Percentiles rank a stretch among this genome's conserved stretches.
Evolutionary conservation across 2,329 filamentous ascomycete genomes (phyloP).

Genomic region (Tolypocladium amazonense): DNA sequence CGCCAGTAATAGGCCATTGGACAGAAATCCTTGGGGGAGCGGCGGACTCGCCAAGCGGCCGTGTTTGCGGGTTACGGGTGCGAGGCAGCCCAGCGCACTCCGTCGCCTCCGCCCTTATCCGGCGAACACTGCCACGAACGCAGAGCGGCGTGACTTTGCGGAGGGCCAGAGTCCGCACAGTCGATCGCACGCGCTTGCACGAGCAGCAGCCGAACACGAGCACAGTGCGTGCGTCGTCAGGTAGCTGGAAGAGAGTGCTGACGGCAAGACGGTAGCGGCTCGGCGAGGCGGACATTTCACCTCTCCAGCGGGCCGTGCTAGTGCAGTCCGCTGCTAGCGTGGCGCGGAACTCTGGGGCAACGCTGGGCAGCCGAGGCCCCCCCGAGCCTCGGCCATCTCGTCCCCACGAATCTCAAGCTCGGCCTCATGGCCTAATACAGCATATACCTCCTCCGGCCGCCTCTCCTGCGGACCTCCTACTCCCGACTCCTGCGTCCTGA

Average conservation of each 20-base stretch:
- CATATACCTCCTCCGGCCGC: conserved; percentile 1
- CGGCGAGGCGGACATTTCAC: neutral
- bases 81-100: no score
- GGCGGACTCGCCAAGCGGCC: no score
- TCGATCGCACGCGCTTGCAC: no score
- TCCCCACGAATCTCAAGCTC: neutral
- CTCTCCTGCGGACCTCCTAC: neutral
- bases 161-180: neutral
- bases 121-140: neutral
- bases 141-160: neutral
- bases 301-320: neutral
- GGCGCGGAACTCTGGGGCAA: conserved; percentile 5
- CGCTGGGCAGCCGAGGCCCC: conserved; percentile 7
- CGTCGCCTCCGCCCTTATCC: neutral
- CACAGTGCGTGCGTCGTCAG: no score
- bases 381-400: conserved; percentile 6
- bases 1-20: neutral
- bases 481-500: neutral
- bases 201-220: no score
- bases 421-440: conserved; percentile 6
- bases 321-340: neutral
- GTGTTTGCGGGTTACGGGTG: neutral
- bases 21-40: neutral
- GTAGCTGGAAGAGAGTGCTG: neutral
- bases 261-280: neutral